These are phyloP conservation scores for Knoxdaviesia capensis DNA, from an alignment of 2,329 filamentous ascomycete genomes.

Conservation along the genomic window DNA sequence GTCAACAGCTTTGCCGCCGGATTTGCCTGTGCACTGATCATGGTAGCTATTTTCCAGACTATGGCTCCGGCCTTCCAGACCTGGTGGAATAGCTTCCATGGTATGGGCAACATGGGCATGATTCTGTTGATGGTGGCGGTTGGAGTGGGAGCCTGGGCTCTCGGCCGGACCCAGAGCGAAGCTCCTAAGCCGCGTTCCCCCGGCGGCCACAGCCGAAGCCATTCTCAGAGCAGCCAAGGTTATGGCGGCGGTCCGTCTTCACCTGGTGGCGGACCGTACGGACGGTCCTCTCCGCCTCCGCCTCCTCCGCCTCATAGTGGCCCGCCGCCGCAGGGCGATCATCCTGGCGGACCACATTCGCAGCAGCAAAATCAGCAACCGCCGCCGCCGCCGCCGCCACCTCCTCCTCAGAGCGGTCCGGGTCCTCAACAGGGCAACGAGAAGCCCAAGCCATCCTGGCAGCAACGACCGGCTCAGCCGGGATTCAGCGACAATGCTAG, in stretches of 20 bases:
- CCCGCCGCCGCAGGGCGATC: slow-evolving; percentile 14
- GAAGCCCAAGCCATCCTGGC: slow-evolving; percentile 18
- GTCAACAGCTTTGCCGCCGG: slow-evolving; percentile 83
- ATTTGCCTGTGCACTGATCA: slow-evolving; percentile 53
- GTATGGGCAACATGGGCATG: slow-evolving; percentile 54
- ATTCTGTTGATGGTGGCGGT: slow-evolving; percentile 52
- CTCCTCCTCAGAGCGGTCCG: slow-evolving; percentile 9
- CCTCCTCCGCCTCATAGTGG: slow-evolving; percentile 16
- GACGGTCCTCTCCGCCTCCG: slow-evolving; percentile 9
- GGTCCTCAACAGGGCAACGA: slow-evolving; percentile 11
- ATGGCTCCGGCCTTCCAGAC: slow-evolving; percentile 52
- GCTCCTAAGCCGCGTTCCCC: slow-evolving; percentile 4
- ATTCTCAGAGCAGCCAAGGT: slow-evolving; percentile 5
- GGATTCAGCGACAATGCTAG: too few species aligned
- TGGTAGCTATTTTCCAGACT: slow-evolving; percentile 52
- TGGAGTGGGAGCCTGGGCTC: slow-evolving; percentile 57
- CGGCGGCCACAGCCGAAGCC: slow-evolving; percentile 1
- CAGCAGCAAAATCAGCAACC: slow-evolving; percentile 6
- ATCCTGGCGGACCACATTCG: slow-evolving; percentile 2
- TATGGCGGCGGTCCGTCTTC: slow-evolving; percentile 4
- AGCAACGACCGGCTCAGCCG: slow-evolving; percentile 8
- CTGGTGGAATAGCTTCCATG: slow-evolving; percentile 54
- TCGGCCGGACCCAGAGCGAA: slow-evolving; percentile 17
- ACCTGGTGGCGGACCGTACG: slow-evolving; percentile 6
- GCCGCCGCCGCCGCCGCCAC: slow-evolving; percentile 4